phyloP scores from a whole-genome alignment of 495 filamentous ascomycete genomes.

The Penicillium paradoxum region DNA sequence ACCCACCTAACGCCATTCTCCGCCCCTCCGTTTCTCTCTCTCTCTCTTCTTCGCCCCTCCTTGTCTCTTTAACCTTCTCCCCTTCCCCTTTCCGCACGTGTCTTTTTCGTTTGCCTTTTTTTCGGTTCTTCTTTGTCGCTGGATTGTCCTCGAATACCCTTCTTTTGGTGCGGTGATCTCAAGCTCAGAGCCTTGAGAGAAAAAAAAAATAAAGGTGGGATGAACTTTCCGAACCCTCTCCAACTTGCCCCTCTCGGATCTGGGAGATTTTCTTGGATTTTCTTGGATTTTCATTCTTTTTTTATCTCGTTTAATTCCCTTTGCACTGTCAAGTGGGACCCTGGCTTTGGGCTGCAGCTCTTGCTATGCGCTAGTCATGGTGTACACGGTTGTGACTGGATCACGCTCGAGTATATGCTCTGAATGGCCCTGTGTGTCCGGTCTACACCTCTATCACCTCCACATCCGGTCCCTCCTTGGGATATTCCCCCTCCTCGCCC shows the following conservation, averaged over 20 bases:
- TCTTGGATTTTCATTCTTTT: neutral
- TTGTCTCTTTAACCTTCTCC: conserved; percentile 18
- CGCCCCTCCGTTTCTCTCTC: conserved; percentile 16
- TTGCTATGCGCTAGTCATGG: neutral
- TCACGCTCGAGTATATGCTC: conserved; percentile 13
- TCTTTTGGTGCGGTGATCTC: neutral
- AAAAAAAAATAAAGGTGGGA: conserved; percentile 14
- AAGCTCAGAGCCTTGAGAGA: neutral
- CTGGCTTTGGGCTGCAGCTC: conserved; percentile 5
- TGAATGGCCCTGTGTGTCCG: conserved; percentile 2
- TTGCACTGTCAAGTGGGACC: neutral
- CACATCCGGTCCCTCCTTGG: conserved; percentile 1
- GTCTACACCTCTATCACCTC: neutral
- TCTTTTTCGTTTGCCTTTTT: conserved; percentile 2
- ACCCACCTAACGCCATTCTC: conserved; percentile 6
- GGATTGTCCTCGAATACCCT: neutral
- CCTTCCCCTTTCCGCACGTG: conserved; percentile 1
- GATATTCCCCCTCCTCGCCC: neutral
- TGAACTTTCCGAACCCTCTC: conserved; percentile 2
- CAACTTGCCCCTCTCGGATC: conserved; percentile 16
- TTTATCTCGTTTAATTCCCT: neutral
- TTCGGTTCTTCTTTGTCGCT: neutral
- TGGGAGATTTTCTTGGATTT: neutral
- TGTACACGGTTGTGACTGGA: conserved; percentile 8
- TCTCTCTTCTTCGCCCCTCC: conserved; percentile 13